Evolutionary conservation across 2,329 filamentous ascomycete genomes (phyloP), one percentile per base, ranked within the genome.

Genomic region (Bipolaris oryzae): DNA sequence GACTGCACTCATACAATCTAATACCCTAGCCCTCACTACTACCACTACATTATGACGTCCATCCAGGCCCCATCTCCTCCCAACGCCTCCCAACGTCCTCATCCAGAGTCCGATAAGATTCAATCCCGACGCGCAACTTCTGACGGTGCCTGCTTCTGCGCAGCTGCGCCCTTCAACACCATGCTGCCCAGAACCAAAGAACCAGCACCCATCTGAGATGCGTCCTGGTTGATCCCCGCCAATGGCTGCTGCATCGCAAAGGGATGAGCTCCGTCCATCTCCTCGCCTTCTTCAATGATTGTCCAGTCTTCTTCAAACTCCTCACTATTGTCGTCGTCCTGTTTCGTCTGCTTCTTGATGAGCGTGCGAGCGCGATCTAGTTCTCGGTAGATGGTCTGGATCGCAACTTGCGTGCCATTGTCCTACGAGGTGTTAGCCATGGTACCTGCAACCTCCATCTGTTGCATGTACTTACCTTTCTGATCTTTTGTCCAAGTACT

Each of bases 331-430:
- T 74, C 59, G 75, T 77, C 56, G 23, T 72, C 71, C 3, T 63
- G 67, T 47, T 73, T 72, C 1, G 62, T 66, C 31, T 74, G 77
- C 69, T 87, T 85, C 75, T 89, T 90, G 74, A 96, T 89, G 42
- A 98, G 81, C 15, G 89, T 89, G 75, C 86, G 90, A 35, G 95
- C 93, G 69, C 97, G 97, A 73, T 98, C 95, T 53, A 98, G 84
- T 74, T 98, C 94, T 39, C 95, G 89, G 74, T 98, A 99, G 54
- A 99, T 91, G 58, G 87, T 90, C 75, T 96, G 91, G 60, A 98
- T 95, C 5, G 94, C 95, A 5, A 84, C 90, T 45, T 89, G 87
- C n/a, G 97, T 92, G 34, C 95, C 95, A 63, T 92, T 87, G 75
- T 99, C 94, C 89, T 96, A 50, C 20, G 5, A 31, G 2, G 15